Conservation (phyloP, 1,284 basidiomycete species). For the Cutaneotrichosporon arboriforme region DNA sequence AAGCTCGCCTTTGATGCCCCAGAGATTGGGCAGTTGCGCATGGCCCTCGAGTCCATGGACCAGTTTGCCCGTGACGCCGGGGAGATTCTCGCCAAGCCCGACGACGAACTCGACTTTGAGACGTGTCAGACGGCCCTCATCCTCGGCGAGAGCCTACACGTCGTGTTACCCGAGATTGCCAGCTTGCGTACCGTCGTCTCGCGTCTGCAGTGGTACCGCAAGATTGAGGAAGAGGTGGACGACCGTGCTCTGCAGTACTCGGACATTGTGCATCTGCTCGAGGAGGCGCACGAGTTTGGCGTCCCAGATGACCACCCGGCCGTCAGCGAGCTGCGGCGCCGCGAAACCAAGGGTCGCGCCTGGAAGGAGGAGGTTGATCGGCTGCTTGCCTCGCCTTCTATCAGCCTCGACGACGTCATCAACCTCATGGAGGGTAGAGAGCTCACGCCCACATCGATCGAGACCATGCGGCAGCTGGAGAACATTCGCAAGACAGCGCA, state of each 20-base stretch:
- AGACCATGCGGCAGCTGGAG: conserved; percentile 35
- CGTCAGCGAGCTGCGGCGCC: conserved; percentile 29
- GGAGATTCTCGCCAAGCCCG: conserved; percentile 26
- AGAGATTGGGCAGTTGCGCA: conserved; percentile 40
- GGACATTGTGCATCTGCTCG: conserved; percentile 34
- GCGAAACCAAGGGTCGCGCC: conserved; percentile 22
- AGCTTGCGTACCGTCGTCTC: conserved; percentile 32
- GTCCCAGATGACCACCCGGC: conserved; percentile 30
- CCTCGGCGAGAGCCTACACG: conserved; percentile 39
- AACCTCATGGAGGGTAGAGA: conserved; percentile 28
- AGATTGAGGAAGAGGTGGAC: conserved; percentile 42
- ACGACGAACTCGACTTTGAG: conserved; percentile 33
- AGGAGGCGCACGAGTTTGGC: conserved; percentile 30
- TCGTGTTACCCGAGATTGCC: conserved; percentile 41
- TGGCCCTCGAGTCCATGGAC: conserved; percentile 30
- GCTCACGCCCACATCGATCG: conserved; percentile 27
- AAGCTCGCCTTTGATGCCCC: conserved; percentile 44
- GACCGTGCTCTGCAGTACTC: conserved; percentile 37
- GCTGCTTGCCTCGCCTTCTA: conserved; percentile 22
- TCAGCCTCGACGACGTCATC: conserved; percentile 24
- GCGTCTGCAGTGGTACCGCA: conserved; percentile 40
- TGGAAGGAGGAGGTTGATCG: conserved; percentile 25
- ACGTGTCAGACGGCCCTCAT: conserved; percentile 34
- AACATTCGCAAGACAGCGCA: conserved; percentile 31
- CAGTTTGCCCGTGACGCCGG: conserved; percentile 36